phyloP scores from a whole-genome alignment of 2,329 filamentous ascomycete species.

The Bipolaris zeicola region DNA sequence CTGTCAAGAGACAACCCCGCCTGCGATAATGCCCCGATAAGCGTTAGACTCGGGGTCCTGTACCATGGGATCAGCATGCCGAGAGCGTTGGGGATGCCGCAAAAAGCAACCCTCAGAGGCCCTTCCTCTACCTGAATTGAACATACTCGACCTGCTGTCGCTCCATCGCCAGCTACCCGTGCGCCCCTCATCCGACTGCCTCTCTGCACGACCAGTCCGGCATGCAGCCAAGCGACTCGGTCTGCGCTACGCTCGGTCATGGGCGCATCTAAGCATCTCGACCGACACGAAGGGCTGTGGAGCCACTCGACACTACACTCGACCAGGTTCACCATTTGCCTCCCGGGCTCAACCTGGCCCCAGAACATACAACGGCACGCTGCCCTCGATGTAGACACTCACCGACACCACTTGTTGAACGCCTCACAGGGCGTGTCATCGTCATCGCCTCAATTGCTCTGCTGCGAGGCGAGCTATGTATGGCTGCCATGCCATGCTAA shows the following conservation, averaged over 20 bases:
- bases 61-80: constrained; percentile 23
- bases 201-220: constrained; percentile 12
- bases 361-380: constrained; percentile 24
- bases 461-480: constrained; percentile 13
- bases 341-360: constrained; percentile 27
- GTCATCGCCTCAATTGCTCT: constrained; percentile 19
- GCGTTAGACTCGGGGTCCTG: constrained; percentile 30
- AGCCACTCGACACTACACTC: constrained; percentile 18
- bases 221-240: constrained; percentile 16
- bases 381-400: constrained; percentile 29
- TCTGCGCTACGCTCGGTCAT: constrained; percentile 19
- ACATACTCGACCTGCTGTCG: constrained; percentile 14
- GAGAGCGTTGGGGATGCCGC: constrained; percentile 24
- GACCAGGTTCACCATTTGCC: constrained; percentile 28
- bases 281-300: constrained; percentile 17
- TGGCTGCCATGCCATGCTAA: constrained; percentile 26
- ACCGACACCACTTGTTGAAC: constrained; percentile 33
- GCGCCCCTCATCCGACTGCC: constrained; percentile 8
- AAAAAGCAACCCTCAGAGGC: constrained; percentile 26
- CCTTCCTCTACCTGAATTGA: background rate
- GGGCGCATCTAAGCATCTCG: constrained; percentile 27
- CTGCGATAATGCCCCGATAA: constrained; percentile 37
- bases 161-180: constrained; percentile 6
- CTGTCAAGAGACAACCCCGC: constrained; percentile 33
- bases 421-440: constrained; percentile 15